Evolutionary conservation across 2,329 filamentous ascomycete genomes (phyloP), one percentile per base, ranked within the genome.

Genomic region (Neonectria punicea): DNA sequence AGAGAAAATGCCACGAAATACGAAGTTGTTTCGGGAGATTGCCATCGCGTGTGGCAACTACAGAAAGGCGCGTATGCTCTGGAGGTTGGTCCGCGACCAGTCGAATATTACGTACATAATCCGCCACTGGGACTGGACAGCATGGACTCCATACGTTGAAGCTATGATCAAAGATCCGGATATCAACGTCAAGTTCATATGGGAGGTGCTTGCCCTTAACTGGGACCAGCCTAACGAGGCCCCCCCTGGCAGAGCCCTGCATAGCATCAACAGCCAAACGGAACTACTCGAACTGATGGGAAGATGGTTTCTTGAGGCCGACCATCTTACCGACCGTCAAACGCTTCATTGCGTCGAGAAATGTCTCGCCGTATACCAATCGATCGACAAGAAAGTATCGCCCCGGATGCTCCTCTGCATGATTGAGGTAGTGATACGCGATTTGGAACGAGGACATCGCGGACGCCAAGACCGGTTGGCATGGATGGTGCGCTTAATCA

Each of bases 121-220:
- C 14, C 7, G 30, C 4, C 10, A 70, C 4, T 79, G 79, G 75
- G 54, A 71, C 16, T 81, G 79, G 78, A 70, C 70, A 14, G 54
- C 70, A 13, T 82, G 80, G 80, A 63, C 60, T 18, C 70, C 69
- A 4, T 75, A 80, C 58, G 47, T 74, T 4, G 70, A 80, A 43
- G 53, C 59, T 28, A 77, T 82, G 63, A 74, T 81, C 64, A 73
- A 73, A 41, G 78, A 81, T 56, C 62, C 72, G 4, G 53, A 70
- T 6, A 39, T 80, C 13, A 59, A 66, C 7, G 36, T 68, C 10
- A 20, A 34, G 16, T 55, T 68, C 8, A 67, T 78, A 10, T 80
- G 77, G 77, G 63, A 70, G 30, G 58, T 77, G 20, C 63, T 80
- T 20, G 65, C 72, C 34, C 64, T 75, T 20, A 43, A 47, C 8